Conservation (phyloP, 352 stramenopile species). For the Globisporangium cystogenes region DNA sequence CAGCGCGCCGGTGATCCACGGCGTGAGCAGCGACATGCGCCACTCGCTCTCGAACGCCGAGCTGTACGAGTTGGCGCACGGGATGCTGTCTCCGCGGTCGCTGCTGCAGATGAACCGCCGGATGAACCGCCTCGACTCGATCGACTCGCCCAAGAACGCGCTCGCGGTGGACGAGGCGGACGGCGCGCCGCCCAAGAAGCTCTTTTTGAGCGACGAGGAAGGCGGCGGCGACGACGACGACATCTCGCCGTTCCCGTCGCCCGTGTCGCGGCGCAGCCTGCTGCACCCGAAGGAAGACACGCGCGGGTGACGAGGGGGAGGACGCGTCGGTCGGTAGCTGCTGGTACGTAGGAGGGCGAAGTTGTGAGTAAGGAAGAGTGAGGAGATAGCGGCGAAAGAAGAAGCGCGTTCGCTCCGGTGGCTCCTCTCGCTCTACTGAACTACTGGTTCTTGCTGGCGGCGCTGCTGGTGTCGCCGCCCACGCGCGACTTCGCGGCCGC, state of each 20-base stretch:
- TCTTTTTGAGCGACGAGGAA: conserved; percentile 16
- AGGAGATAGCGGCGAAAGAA: not conserved
- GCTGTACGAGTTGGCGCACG: conserved; percentile 77
- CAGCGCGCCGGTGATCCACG: conserved; percentile 13
- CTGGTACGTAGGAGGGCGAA: not conserved
- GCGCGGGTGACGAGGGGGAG: conserved; percentile 12
- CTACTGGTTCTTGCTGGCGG: not conserved
- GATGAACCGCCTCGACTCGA: conserved; percentile 57
- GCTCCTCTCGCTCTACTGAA: not conserved
- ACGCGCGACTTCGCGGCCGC: conserved; percentile 11
- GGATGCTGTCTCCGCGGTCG: conserved; percentile 64
- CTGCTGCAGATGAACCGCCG: conserved; percentile 62
- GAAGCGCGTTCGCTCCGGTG: not conserved
- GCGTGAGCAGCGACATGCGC: conserved; percentile 17
- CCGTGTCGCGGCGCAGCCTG: conserved; percentile 16
- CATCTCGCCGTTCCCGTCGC: conserved; percentile 15
- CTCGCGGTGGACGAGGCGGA: conserved; percentile 28
- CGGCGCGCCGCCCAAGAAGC: conserved; percentile 2
- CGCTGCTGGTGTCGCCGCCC: too few species aligned
- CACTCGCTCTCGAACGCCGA: conserved; percentile 54
- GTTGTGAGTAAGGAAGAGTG: not conserved
- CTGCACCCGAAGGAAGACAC: conserved; percentile 21
- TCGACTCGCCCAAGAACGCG: conserved; percentile 66
- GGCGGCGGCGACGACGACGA: conserved; percentile 8
- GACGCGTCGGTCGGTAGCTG: not conserved